Base-by-base conservation (phyloP, 2,329 filamentous ascomycete genomes). In the Clarireedia hainanense region DNA sequence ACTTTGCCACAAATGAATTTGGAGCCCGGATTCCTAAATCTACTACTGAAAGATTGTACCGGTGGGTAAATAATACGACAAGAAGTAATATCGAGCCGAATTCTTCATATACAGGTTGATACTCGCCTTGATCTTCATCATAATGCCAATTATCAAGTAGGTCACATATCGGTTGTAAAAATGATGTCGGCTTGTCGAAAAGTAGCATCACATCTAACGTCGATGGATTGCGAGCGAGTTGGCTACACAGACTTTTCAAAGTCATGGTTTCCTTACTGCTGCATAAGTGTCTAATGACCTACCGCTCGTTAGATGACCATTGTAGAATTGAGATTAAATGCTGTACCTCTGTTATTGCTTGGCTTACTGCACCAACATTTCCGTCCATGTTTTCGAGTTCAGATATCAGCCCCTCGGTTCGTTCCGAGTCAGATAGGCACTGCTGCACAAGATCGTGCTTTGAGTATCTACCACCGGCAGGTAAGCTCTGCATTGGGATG, bases 321-420 rank as follows among this genome's bases (percentile, higher is more conserved):
- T 42, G 46, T n/a, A 14, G 15, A 12, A 20, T 23, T 4, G 6
- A 20, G 42, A 26, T 5, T 6, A 27, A 26, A 26, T 17, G 76
- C 63, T 56, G 40, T 69, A 86, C 85, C 74, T 89, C 86, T 40
- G 84, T 81, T 46, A 91, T 75, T 2, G 91, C 91, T 58, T 86
- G 84, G 50, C 87, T 88, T 17, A 95, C 89, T 2, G 90, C 89
- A 2, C 89, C 90, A 2, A 89, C 89, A 69, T 96, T 96, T 1
- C 92, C 92, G 65, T 95, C 89, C 79, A 94, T 91, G 50, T 86
- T 86, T 56, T 96, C 90, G 24, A 99, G 76, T 64, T 95, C 90
- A 40, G 84, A 81, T 42, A 96, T 82, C 34, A 95, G 76, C 45
- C 84, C 80, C 61, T 91, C 87, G 1, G 88, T 83, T 60, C 85